Base-by-base conservation (phyloP, 805 yeast species). In the Tetrapisispora arboricola region DNA sequence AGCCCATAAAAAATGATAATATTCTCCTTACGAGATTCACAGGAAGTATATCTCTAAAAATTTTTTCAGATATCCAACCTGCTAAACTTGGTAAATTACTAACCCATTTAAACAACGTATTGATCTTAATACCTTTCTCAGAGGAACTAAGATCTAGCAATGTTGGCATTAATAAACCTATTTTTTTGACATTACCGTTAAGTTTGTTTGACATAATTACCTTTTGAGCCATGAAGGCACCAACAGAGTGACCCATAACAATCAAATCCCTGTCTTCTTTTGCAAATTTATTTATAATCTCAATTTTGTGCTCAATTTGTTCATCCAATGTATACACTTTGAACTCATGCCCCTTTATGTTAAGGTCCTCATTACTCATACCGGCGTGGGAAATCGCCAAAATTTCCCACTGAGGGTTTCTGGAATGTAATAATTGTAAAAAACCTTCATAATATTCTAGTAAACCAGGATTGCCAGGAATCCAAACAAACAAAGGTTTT, bases 381-480 rank as follows among this genome's bases (percentile, higher is more conserved):
- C 88, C 88, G 3, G 76, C 75, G 49, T 80, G 85, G 16, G 85
- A 75, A n/a, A 76, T 66, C 29, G 79, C 75, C 25, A 78, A 55
- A 1, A 79, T 55, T 49, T 78, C 82, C 49, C 70, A 65, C 15
- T 55, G 58, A 2, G 78, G 76, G 39, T 63, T 53, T 26, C 49
- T 49, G 19, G 54, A 51, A 41, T 72, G 73, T 40, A 78, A 47
- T 19, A 57, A 49, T 11, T 62, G 57, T 22, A 82, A 55, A 50
- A 76, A 80, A 3, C 73, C 72, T 16, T 65, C 65, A 56, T 83
- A 83, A 58, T 72, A 83, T 45, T 76, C 78, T 32, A 77, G 67
- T 21, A 83, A 58, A 0, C 90, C 92, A 0, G 92, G 92, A 49
- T 83, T 83, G 0, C 92, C 92, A 0, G 92, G 90, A 6, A 83